These are phyloP conservation scores for Rosa chinensis DNA, from an alignment of 306 rosid genomes.

Conservation along the genomic window DNA sequence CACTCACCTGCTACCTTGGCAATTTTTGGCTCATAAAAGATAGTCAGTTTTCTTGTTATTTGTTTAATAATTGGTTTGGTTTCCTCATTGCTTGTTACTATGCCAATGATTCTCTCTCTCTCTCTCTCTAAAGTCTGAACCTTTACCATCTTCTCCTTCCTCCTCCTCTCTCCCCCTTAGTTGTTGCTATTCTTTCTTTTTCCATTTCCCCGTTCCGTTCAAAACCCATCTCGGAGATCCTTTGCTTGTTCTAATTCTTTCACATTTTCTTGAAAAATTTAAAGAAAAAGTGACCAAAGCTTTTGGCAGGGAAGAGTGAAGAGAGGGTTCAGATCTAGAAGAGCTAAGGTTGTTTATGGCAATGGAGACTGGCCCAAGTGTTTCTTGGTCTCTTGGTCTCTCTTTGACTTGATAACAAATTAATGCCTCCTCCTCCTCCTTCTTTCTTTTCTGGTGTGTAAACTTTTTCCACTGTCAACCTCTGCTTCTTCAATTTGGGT, in stretches of 20 bases:
- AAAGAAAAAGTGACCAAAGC: constrained; percentile 7
- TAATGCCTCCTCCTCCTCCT: constrained; percentile 24
- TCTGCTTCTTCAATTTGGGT: constrained; percentile 17
- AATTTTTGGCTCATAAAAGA: constrained; percentile 44
- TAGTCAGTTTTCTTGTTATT: constrained; percentile 12
- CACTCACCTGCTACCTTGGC: constrained; percentile 41
- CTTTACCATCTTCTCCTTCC: constrained; percentile 17
- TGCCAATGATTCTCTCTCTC: constrained; percentile 60
- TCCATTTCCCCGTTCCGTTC: constrained; percentile 6
- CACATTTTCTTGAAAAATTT: constrained; percentile 12
- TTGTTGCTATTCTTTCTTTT: not conserved
- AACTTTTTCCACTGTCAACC: constrained; percentile 5
- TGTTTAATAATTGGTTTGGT: constrained; percentile 2
- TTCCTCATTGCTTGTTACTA: constrained; percentile 16
- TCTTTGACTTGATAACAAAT: constrained; percentile 33
- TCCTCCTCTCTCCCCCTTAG: constrained; percentile 15
- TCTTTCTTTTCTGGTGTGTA: constrained; percentile 2
- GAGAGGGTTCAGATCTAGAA: constrained; percentile 63
- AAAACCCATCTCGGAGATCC: constrained; percentile 35
- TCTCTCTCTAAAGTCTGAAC: constrained; percentile 35
- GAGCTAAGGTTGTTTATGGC: constrained; percentile 37
- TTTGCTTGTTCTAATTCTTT: constrained; percentile 25
- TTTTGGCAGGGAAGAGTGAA: constrained; percentile 22
- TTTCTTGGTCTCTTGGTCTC: constrained; percentile 46
- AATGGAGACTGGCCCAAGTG: constrained; percentile 36